Base-by-base conservation (phyloP, 164 flowering plant genomes). In the Dillenia suffruticosa region DNA sequence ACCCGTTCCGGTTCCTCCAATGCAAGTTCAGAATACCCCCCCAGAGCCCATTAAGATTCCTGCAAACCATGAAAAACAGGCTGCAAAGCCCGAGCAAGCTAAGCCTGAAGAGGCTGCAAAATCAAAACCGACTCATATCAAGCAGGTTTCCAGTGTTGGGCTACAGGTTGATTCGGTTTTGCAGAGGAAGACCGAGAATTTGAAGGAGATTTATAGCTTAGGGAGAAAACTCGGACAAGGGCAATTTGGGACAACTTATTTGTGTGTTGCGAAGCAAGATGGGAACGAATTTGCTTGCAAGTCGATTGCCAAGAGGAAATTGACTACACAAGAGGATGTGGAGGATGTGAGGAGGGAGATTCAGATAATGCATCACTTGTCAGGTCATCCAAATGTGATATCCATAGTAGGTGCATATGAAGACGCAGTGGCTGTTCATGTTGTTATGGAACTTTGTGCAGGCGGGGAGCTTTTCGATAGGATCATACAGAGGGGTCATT, bases 391-490 rank as follows among this genome's bases (percentile, higher is more conserved):
- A 1, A 82, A 81, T 70, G 82, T 88, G 48, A 79, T 88, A 12
- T 66, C 72, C 8, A 84, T 88, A 19, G 74, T 78, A 14, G 87
- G 72, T 22, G 89, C 90, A 44, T 85, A 75, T 65, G 94, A 88
- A 78, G 94, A 88, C 68, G 84, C 83, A 0, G 87, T 85, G 15
- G 82, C 85, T 8, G 94, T 88, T 63, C 87, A 85, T 70, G 78
- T 84, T 16, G 79, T 88, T 1, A 88, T 88, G 94, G 94, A 88
- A 63, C 80, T 88, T 46, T 88, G 94, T 54, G 82, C 81, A 0
- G 94, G 94, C 14, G 94, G 94, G 16, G 94, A 88, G 77, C 82
- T 88, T 9, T 88, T 88, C 56, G 94, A 88, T 67, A 77, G 90
- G 72, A 85, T 88, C 57, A 75, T 85, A 48, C 83, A 82, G 67